Base-by-base conservation (phyloP, 257 asterid genomes). In the Jasminum sambac region DNA sequence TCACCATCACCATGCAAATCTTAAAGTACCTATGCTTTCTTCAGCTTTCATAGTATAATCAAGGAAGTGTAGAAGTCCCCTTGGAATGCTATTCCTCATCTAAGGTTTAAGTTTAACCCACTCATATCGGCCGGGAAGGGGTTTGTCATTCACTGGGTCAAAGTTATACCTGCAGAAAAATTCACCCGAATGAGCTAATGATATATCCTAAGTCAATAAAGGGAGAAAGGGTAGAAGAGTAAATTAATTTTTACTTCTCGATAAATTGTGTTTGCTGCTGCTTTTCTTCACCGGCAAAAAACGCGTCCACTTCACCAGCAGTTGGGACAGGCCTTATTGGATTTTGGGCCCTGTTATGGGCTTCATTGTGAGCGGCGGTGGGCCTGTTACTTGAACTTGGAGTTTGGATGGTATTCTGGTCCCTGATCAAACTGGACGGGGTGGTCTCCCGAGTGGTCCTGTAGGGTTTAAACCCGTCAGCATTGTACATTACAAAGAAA, bases 381-480 rank as follows among this genome's bases (percentile, higher is more conserved):
- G 44, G 72, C 79, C 74, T 66, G 11, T 76, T 76, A 77, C 81
- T 77, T 42, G 82, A 80, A 37, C 77, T 69, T 5, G 79, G 80
- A 66, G 77, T 69, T 19, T 26, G 68, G 61, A 65, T 58, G 66
- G 23, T 23, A 44, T 70, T 77, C 11, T 77, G 65, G 41, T 67
- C 77, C 59, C 74, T 74, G 16, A 70, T 77, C 70, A 74, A 61
- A 70, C 64, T 74, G 79, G 79, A 67, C 58, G 77, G 82, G 46
- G 80, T 66, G 75, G 70, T 81, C 73, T 81, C 85, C 73, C 85
- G 70, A 10, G 76, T 71, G 46, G 70, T 67, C 79, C 82, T 80
- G 70, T 36, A 64, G 23, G 42, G 13, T 55, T 55, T 55, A 17
- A 36, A 66, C 11, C 10, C 58, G 1, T 39, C 19, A 66, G 13